Percentiles rank a stretch among this genome's conserved stretches.
Conservation (phyloP, 768 basidiomycete genomes). For the Tricholoma saponaceum region DNA sequence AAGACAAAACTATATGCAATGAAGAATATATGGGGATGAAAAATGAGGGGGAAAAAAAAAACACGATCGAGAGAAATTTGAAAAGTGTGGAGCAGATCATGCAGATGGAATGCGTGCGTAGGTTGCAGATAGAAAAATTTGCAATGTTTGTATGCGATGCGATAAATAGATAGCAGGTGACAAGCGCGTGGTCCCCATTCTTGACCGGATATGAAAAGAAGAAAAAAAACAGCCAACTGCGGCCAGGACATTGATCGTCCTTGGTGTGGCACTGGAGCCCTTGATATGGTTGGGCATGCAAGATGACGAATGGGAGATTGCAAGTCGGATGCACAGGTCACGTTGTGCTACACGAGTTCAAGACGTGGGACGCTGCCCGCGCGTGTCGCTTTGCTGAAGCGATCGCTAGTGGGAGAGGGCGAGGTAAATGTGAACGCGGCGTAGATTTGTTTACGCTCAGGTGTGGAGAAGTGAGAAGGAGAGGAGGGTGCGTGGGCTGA, state of each 20-base stretch:
- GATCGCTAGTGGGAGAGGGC: constrained; percentile 58
- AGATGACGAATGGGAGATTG: background rate
- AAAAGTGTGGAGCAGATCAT: background rate
- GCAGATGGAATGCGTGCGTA: background rate
- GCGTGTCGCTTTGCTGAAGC: constrained; percentile 42
- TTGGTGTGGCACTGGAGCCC: background rate
- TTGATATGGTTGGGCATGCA: background rate
- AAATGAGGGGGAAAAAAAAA: background rate
- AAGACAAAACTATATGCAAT: constrained; percentile 2
- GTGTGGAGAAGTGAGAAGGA: constrained; percentile 52
- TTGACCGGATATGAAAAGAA: background rate
- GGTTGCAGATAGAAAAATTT: background rate
- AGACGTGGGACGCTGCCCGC: constrained; percentile 26
- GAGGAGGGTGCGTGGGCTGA: constrained; percentile 23
- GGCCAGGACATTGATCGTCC: background rate
- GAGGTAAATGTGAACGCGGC: constrained; percentile 77
- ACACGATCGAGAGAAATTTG: background rate
- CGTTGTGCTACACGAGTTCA: constrained; percentile 17
- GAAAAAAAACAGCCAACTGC: background rate
- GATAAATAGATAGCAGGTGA: background rate
- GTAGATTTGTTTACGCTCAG: constrained; percentile 70
- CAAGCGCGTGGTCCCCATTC: background rate
- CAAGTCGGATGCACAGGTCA: background rate
- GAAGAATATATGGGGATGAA: background rate
- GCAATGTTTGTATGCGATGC: constrained; percentile 4